Evolutionary conservation across 257 asterid species (phyloP), one percentile per base, ranked within the genome.

Genomic region (Osmanthus fragrans): DNA sequence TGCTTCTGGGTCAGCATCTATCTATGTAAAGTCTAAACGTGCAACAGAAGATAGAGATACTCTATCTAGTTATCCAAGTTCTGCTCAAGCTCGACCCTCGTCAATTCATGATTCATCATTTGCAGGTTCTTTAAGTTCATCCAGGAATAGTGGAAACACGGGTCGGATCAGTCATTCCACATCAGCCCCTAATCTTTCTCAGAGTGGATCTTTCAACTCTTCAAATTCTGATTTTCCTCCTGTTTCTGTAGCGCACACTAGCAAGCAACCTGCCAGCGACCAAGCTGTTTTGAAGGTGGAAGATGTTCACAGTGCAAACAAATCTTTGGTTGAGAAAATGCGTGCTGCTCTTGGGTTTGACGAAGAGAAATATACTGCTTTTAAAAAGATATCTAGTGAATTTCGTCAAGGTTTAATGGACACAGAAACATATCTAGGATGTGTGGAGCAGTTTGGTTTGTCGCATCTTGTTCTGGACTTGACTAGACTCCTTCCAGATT

Each of bases 401-500:
- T 96, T 86, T 81, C 97, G 97, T 36, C 87, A 73, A 72, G 97
- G 92, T 63, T 47, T 86, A 67, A 85, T 96, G 75, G 97, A 88
- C 83, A 88, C 89, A 2, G 96, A 80, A 87, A 87, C 92, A 15
- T 96, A 96, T 83, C 85, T 93, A 34, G 91, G 87, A 30, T 81
- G 78, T 18, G 96, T 84, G 12, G 94, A 88, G 80, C 95, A 93
- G 88, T 96, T 87, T 84, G 97, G 99, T 40, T 82, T 96, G 92
- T 89, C 94, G 21, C 96, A 96, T 88, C 98, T 96, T 69, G 92
- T 93, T 80, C 82, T 77, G 19, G 98, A 93, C 78, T 72, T 96
- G 87, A 98, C 99, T 73, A 86, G 89, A 72, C 91, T 93, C 70
- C 88, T 92, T 47, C 98, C 99, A 56, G 92, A 96, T 81, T 71